Evolutionary conservation across 2,329 filamentous ascomycete species (phyloP).

Genomic region (Trichoderma brevicompactum): DNA sequence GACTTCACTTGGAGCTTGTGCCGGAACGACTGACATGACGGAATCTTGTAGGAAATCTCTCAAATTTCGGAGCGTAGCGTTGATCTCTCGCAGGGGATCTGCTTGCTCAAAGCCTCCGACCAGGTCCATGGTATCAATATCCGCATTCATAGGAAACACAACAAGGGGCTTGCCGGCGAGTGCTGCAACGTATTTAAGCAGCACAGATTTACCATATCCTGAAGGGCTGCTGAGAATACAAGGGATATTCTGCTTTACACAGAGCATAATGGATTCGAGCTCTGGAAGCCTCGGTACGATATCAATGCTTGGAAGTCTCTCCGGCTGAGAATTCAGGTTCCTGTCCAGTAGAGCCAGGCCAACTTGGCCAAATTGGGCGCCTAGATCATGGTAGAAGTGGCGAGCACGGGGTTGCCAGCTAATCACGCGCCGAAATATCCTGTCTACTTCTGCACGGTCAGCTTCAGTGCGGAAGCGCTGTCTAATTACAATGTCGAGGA

Average conservation of each 20-base stretch:
- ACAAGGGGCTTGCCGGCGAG: constrained; percentile 75
- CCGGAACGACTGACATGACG: constrained; percentile 54
- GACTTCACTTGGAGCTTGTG: constrained; percentile 51
- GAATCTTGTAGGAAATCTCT: constrained; percentile 56
- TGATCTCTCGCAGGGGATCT: constrained; percentile 75
- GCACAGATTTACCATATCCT: constrained; percentile 82
- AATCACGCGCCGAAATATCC: constrained; percentile 70
- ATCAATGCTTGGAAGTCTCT: constrained; percentile 56
- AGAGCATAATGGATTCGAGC: constrained; percentile 85
- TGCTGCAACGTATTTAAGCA: constrained; percentile 81
- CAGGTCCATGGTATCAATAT: constrained; percentile 95
- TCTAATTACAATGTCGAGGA: constrained; percentile 80
- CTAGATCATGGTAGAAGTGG: constrained; percentile 74
- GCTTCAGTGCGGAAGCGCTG: constrained; percentile 78
- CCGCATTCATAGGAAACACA: constrained; percentile 88
- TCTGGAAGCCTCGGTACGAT: constrained; percentile 65
- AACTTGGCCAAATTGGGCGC: constrained; percentile 70
- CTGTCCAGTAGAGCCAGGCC: constrained; percentile 74
- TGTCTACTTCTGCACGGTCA: constrained; percentile 69
- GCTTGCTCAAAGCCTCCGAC: constrained; percentile 96
- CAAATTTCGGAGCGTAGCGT: constrained; percentile 57
- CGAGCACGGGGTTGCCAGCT: constrained; percentile 55
- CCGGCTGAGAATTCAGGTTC: constrained; percentile 57
- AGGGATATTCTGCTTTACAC: constrained; percentile 83
- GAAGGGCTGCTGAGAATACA: constrained; percentile 86